phyloP scores from a whole-genome alignment of 495 filamentous ascomycete genomes.

The Neurospora africana region DNA sequence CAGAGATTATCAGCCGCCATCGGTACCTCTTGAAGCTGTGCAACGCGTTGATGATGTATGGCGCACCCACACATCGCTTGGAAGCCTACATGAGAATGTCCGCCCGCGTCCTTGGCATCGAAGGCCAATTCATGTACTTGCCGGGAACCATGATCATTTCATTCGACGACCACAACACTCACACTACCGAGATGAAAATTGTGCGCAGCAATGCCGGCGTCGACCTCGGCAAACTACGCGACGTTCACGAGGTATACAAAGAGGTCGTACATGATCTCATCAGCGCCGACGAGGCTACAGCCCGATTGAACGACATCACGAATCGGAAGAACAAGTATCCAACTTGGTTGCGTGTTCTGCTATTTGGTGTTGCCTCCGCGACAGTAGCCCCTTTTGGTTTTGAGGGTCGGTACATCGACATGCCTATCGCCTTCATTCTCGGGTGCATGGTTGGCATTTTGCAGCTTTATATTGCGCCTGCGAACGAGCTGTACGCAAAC shows the following conservation, averaged over 20 bases:
- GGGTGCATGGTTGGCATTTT: constrained; percentile 74
- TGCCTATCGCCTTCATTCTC: constrained; percentile 78
- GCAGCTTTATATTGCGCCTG: constrained; percentile 69
- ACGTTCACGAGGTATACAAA: constrained; percentile 86
- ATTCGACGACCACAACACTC: constrained; percentile 80
- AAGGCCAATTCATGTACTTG: constrained; percentile 85
- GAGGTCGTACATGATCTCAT: constrained; percentile 84
- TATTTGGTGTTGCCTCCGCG: constrained; percentile 79
- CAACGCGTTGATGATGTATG: constrained; percentile 74
- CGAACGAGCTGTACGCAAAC: constrained; percentile 72
- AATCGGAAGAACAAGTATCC: constrained; percentile 51
- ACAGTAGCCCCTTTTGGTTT: constrained; percentile 84
- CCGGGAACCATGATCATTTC: constrained; percentile 94
- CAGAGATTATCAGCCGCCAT: constrained; percentile 72
- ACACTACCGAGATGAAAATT: constrained; percentile 89
- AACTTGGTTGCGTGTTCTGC: constrained; percentile 59
- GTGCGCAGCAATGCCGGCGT: constrained; percentile 67
- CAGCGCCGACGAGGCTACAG: constrained; percentile 72
- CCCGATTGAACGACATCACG: constrained; percentile 56
- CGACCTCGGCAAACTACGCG: constrained; percentile 73
- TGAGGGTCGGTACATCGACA: constrained; percentile 72
- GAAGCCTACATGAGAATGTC: constrained; percentile 87
- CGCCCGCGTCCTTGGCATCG: constrained; percentile 76
- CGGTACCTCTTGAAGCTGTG: constrained; percentile 78
- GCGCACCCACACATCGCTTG: constrained; percentile 66